These are phyloP conservation scores for Aplosporella prunicola DNA, from an alignment of 2,329 filamentous ascomycete genomes.

Conservation along the genomic window DNA sequence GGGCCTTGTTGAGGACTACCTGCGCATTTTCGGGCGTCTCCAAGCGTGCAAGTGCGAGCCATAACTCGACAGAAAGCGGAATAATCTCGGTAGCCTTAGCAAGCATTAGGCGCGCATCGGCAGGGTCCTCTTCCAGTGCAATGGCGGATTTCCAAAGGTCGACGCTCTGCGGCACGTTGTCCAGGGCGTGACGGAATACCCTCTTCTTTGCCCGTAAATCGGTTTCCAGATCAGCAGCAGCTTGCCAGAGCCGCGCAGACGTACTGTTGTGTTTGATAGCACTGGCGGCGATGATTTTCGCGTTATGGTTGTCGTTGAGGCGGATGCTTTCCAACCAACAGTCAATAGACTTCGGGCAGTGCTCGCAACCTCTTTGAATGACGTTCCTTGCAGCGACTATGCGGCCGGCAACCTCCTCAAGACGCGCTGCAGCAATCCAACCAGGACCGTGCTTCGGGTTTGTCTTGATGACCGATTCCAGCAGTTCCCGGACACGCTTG, in stretches of 20 bases:
- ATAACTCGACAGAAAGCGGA: slow-evolving; percentile 84
- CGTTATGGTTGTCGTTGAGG: slow-evolving; percentile 82
- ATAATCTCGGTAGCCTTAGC: slow-evolving; percentile 95
- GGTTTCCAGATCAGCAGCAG: slow-evolving; percentile 86
- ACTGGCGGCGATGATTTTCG: slow-evolving; percentile 88
- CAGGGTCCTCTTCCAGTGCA: slow-evolving; percentile 83
- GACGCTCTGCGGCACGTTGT: slow-evolving; percentile 89
- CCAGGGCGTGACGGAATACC: slow-evolving; percentile 81
- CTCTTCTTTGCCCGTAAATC: slow-evolving; percentile 80
- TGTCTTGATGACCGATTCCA: slow-evolving; percentile 96
- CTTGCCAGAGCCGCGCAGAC: slow-evolving; percentile 85
- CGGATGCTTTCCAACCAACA: slow-evolving; percentile 95
- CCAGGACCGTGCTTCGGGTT: slow-evolving; percentile 91
- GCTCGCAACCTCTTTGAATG: slow-evolving; percentile 78
- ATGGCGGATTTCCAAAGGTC: slow-evolving; percentile 97
- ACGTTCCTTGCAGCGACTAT: slow-evolving; percentile 80
- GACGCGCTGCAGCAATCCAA: slow-evolving; percentile 86
- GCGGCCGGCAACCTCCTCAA: slow-evolving; percentile 90
- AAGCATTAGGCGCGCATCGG: slow-evolving; percentile 77
- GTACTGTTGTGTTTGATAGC: slow-evolving; percentile 86
- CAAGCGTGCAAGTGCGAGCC: slow-evolving; percentile 84
- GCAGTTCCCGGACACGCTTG: slow-evolving; percentile 78
- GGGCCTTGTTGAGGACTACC: slow-evolving; percentile 87
- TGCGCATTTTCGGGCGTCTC: slow-evolving; percentile 88
- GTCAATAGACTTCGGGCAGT: slow-evolving; percentile 90